A percentile compares a stretch with the other conserved stretches of the same genome.
Evolutionary conservation across 306 rosid genomes (phyloP).

Genomic region (Vigna trinervia): DNA sequence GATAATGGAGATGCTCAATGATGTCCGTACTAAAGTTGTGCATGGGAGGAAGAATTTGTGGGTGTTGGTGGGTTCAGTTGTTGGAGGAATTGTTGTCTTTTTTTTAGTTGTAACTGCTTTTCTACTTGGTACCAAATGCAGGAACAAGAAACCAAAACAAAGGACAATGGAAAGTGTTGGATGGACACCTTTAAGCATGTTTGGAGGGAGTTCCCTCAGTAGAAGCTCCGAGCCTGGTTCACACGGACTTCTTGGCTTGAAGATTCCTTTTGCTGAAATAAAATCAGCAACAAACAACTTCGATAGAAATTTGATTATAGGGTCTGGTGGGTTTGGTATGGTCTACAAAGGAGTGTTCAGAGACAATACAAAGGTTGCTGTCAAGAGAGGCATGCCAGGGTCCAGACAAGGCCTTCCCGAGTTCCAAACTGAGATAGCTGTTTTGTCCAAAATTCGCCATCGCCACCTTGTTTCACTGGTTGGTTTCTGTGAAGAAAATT

Average conservation of each 20-base stretch:
- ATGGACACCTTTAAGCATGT: constrained; percentile 80
- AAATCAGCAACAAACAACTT: constrained; percentile 83
- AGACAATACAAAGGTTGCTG: constrained; percentile 87
- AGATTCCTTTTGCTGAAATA: constrained; percentile 80
- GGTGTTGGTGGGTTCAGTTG: constrained; percentile 66
- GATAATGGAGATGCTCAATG: constrained; percentile 81
- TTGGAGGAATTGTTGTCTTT: constrained; percentile 64
- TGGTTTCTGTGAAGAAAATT: constrained; percentile 91
- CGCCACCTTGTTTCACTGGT: constrained; percentile 93
- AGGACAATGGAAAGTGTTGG: constrained; percentile 70
- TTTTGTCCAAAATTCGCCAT: constrained; percentile 90
- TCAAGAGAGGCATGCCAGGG: constrained; percentile 96
- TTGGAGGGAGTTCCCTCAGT: constrained; percentile 85
- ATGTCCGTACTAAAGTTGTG: constrained; percentile 28
- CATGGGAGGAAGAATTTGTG: constrained; percentile 49
- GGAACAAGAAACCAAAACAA: constrained; percentile 67
- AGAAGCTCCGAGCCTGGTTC: constrained; percentile 83
- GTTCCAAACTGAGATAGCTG: constrained; percentile 87
- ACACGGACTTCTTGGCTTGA: constrained; percentile 78
- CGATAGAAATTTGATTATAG: constrained; percentile 70
- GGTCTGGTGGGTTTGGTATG: constrained; percentile 97
- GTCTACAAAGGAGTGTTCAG: constrained; percentile 80
- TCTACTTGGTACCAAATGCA: constrained; percentile 61
- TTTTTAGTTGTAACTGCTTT: constrained; percentile 53
- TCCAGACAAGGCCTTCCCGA: constrained; percentile 99